phyloP scores from a whole-genome alignment of 1,284 basidiomycete genomes.

The Dichomitus squalens region DNA sequence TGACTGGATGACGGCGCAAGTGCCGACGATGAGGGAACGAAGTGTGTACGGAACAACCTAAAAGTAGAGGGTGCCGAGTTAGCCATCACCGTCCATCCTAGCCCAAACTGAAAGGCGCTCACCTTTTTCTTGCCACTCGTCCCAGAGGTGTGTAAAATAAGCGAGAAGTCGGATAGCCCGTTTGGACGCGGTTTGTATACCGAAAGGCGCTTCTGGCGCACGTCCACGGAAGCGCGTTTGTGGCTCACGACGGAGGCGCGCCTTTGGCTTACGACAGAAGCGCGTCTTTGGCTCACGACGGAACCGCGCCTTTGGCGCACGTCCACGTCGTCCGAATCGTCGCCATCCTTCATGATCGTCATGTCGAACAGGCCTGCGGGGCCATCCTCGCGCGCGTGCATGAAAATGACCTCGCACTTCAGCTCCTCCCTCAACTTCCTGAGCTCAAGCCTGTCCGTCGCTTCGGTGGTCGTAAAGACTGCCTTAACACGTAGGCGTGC shows the following conservation, averaged over 20 bases:
- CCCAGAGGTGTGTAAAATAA: slow-evolving; percentile 64
- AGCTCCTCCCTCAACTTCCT: slow-evolving; percentile 15
- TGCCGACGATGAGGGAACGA: slow-evolving; percentile 59
- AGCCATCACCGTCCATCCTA: not conserved
- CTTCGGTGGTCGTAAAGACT: slow-evolving; percentile 21
- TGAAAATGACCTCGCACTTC: slow-evolving; percentile 34
- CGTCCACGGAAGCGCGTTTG: no score
- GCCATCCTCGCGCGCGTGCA: slow-evolving; percentile 35
- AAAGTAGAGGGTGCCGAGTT: not conserved
- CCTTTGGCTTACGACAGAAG: no score
- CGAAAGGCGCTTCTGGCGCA: no score
- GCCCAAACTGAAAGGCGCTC: not conserved
- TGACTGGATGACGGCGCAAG: slow-evolving; percentile 56
- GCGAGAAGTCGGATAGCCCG: slow-evolving; percentile 48
- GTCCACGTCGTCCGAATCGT: slow-evolving; percentile 16
- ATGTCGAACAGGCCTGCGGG: slow-evolving; percentile 45
- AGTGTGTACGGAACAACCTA: slow-evolving; percentile 62
- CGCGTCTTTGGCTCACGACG: no score
- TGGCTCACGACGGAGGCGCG: no score
- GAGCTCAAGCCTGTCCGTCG: slow-evolving; percentile 18
- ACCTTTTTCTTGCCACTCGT: slow-evolving; percentile 62
- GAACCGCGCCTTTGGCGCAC: slow-evolving; percentile 7
- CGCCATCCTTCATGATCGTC: slow-evolving; percentile 32
- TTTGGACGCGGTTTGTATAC: slow-evolving; percentile 34
- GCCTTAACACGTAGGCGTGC: slow-evolving; percentile 20